Percentiles rank a stretch among this genome's conserved stretches.
These are phyloP conservation scores for Trichosporon sp. DNA, from an alignment of 1,284 basidiomycete genomes.

Conservation along the genomic window DNA sequence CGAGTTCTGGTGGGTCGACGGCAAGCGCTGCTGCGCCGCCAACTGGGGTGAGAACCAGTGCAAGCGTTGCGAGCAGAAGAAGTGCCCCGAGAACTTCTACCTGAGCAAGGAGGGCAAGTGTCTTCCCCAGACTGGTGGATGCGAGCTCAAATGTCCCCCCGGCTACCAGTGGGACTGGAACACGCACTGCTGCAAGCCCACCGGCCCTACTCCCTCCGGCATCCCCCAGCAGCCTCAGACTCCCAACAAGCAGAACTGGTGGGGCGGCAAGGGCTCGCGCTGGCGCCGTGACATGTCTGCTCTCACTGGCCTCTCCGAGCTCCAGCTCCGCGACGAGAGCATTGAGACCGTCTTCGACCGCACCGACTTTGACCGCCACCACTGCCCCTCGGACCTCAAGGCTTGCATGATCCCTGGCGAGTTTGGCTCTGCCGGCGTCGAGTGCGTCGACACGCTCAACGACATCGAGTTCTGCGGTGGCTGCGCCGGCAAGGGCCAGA, in stretches of 20 bases:
- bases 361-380: slow-evolving; percentile 18
- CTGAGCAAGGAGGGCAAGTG: slow-evolving; percentile 1
- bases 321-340: slow-evolving; percentile 21
- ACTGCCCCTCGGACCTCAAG: slow-evolving; percentile 36
- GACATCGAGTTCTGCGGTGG: slow-evolving; percentile 60
- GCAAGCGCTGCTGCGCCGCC: slow-evolving; percentile 2
- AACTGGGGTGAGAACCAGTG: not conserved
- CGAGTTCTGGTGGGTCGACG: slow-evolving; percentile 2
- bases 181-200: slow-evolving; percentile 26
- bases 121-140: not conserved
- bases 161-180: not conserved
- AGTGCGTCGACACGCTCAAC: slow-evolving; percentile 47
- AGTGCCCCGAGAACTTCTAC: slow-evolving; percentile 2
- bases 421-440: slow-evolving; percentile 38
- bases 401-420: slow-evolving; percentile 32
- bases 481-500: slow-evolving; percentile 61
- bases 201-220: slow-evolving; percentile 7
- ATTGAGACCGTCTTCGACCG: slow-evolving; percentile 30
- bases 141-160: not conserved
- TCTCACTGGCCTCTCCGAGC: slow-evolving; percentile 16
- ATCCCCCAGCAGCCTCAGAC: too few species aligned
- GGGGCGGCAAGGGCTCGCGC: not conserved
- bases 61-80: slow-evolving; percentile 6
- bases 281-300: slow-evolving; percentile 21
- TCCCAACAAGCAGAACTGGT: not conserved